phyloP scores from a whole-genome alignment of 768 basidiomycete genomes.

The Nidularia sp. region DNA sequence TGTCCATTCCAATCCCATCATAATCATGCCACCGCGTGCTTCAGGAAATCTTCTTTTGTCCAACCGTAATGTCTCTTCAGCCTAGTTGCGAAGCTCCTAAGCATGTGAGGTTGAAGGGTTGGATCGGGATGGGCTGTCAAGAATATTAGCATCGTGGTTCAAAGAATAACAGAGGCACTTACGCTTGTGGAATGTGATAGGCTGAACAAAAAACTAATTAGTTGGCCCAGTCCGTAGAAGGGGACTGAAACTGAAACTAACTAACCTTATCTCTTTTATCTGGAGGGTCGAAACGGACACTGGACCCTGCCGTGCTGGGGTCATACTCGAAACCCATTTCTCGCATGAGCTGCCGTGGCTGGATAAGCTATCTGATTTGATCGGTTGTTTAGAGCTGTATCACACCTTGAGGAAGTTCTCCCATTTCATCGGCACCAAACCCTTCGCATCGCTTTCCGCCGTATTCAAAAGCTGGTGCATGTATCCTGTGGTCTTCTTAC shows the following conservation, averaged over 20 bases:
- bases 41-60: slow-evolving; percentile 42
- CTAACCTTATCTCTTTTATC: slow-evolving; percentile 36
- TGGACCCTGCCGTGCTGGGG: slow-evolving; percentile 76
- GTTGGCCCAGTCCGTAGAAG: not conserved
- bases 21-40: slow-evolving; percentile 4
- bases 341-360: slow-evolving; percentile 54
- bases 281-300: slow-evolving; percentile 80
- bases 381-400: not conserved
- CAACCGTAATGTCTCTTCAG: slow-evolving; percentile 68
- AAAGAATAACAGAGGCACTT: slow-evolving; percentile 11
- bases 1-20: not conserved
- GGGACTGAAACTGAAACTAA: not conserved
- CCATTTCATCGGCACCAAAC: slow-evolving; percentile 67
- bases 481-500: slow-evolving; percentile 51
- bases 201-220: slow-evolving; percentile 24
- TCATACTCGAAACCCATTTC: slow-evolving; percentile 76
- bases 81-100: slow-evolving; percentile 53
- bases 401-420: slow-evolving; percentile 70
- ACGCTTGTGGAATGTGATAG: slow-evolving; percentile 81
- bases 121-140: slow-evolving; percentile 69
- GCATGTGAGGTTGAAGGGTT: slow-evolving; percentile 45
- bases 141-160: slow-evolving; percentile 3
- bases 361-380: not conserved
- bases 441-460: slow-evolving; percentile 50
- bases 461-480: slow-evolving; percentile 67